Percentiles rank a stretch among this genome's conserved stretches.
phyloP scores from a whole-genome alignment of 2,329 filamentous ascomycete species.

The Triangularia verruculosa region DNA sequence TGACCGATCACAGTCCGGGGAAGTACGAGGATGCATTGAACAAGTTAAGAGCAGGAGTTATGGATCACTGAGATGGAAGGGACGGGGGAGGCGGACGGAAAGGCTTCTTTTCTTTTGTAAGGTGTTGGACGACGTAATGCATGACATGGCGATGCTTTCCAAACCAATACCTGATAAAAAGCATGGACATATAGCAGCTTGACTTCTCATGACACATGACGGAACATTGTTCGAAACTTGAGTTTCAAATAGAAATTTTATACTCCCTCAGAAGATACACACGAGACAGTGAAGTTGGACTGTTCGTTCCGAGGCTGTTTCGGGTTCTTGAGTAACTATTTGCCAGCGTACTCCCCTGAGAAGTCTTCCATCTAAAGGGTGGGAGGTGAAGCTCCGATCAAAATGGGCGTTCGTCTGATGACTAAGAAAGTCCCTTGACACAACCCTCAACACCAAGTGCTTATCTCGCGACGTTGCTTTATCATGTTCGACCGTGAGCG shows the following conservation, averaged over 20 bases:
- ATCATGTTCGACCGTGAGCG: constrained; percentile 9
- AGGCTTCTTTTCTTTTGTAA: background rate
- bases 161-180: background rate
- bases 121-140: background rate
- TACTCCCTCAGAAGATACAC: too few species aligned
- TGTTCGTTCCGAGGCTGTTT: too few species aligned
- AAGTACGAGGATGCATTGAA: constrained; percentile 69
- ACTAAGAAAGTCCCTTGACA: too few species aligned
- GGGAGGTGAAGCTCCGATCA: too few species aligned
- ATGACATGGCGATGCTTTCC: background rate
- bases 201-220: background rate
- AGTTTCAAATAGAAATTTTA: background rate
- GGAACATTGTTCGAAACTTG: too few species aligned
- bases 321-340: too few species aligned
- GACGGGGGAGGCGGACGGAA: background rate
- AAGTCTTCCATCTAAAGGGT: too few species aligned
- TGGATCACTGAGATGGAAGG: constrained; percentile 21
- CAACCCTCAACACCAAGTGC: constrained; percentile 4
- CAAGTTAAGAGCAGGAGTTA: constrained; percentile 52
- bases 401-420: too few species aligned
- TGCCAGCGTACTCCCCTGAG: too few species aligned
- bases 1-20: constrained; percentile 72
- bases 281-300: too few species aligned
- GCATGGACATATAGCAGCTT: background rate
- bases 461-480: constrained; percentile 1